Percentiles rank a stretch among this genome's conserved stretches.
Evolutionary conservation across 2,329 filamentous ascomycete species (phyloP).

Genomic region (Pestalotiopsis sp.): DNA sequence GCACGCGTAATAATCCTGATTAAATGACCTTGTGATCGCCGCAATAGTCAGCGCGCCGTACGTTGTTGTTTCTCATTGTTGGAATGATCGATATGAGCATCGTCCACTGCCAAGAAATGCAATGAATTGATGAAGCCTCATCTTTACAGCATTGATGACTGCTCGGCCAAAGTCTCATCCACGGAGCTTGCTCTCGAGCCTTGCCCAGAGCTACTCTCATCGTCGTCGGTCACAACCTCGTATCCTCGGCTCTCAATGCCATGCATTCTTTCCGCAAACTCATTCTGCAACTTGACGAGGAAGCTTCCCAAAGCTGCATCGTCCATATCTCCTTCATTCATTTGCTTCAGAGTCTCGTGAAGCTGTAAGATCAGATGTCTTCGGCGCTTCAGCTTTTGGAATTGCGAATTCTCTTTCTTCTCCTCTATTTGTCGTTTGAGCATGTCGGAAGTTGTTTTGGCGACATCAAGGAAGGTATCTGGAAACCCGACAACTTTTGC

Average conservation of each 20-base stretch:
- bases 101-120: not conserved
- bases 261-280: slow-evolving; percentile 75
- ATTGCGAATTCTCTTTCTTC: slow-evolving; percentile 56
- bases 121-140: not conserved
- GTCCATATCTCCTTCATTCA: slow-evolving; percentile 65
- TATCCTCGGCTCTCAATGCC: slow-evolving; percentile 52
- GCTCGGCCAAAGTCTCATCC: not conserved
- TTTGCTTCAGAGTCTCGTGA: slow-evolving; percentile 72
- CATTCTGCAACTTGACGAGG: slow-evolving; percentile 69
- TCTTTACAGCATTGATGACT: not conserved
- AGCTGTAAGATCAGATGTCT: slow-evolving; percentile 66
- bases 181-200: not conserved
- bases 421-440: slow-evolving; percentile 61
- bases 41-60: not conserved
- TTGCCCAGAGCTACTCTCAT: not conserved
- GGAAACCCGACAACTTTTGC: slow-evolving; percentile 78
- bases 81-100: not conserved
- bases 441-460: slow-evolving; percentile 65
- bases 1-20: not conserved
- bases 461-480: slow-evolving; percentile 64
- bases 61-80: not conserved
- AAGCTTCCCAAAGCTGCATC: slow-evolving; percentile 65
- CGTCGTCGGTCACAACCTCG: not conserved
- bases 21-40: not conserved
- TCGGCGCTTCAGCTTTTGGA: slow-evolving; percentile 37